These are phyloP conservation scores for Trametes cubensis DNA, from an alignment of 768 basidiomycete genomes.

Conservation along the genomic window DNA sequence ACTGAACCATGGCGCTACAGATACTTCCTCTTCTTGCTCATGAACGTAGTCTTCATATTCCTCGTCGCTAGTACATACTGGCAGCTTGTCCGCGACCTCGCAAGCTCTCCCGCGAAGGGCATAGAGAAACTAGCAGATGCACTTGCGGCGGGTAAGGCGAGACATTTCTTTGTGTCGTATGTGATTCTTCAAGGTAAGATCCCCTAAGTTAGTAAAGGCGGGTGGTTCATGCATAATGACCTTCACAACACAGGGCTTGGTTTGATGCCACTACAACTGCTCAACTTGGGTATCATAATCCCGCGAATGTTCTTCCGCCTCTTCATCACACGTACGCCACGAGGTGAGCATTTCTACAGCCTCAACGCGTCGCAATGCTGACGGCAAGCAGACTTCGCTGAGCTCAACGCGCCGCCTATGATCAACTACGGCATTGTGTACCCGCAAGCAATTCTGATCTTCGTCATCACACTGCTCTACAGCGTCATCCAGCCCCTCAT, in stretches of 20 bases:
- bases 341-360: constrained; percentile 54
- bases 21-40: constrained; percentile 90
- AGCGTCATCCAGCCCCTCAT: constrained; percentile 96
- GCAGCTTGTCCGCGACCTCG: constrained; percentile 88
- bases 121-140: constrained; percentile 90
- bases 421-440: constrained; percentile 98
- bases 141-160: constrained; percentile 75
- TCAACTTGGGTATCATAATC: constrained; percentile 88
- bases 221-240: constrained; percentile 4
- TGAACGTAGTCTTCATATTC: constrained; percentile 95
- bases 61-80: constrained; percentile 89
- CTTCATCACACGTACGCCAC: constrained; percentile 85
- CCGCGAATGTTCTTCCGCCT: constrained; percentile 74
- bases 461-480: constrained; percentile 92
- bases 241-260: constrained; percentile 62
- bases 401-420: constrained; percentile 96
- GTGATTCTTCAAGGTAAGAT: constrained; percentile 76
- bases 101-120: constrained; percentile 91
- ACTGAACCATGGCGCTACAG: constrained; percentile 41
- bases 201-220: background rate
- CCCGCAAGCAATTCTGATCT: constrained; percentile 94
- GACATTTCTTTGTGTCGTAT: constrained; percentile 84
- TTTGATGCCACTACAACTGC: constrained; percentile 93
- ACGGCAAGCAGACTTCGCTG: constrained; percentile 75
- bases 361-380: constrained; percentile 5